Evolutionary conservation across 768 basidiomycete genomes (phyloP).

Genomic region (Termitomyces eurrhizus): DNA sequence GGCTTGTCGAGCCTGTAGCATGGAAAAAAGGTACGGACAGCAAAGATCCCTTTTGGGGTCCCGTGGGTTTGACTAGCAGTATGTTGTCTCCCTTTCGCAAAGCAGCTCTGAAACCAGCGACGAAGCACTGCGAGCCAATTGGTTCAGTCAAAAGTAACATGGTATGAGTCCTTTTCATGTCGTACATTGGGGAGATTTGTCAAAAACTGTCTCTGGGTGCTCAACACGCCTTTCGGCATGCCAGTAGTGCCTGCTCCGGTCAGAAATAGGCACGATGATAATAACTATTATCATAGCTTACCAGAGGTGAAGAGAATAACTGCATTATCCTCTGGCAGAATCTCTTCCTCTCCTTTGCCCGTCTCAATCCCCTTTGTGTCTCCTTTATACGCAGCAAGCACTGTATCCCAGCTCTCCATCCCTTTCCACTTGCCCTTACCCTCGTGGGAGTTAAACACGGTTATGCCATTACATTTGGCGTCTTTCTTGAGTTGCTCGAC

Average conservation of each 20-base stretch:
- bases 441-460: conserved; percentile 33
- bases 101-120: conserved; percentile 28
- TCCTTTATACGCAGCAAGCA: conserved; percentile 29
- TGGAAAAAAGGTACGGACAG: conserved; percentile 60
- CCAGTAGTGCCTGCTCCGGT: conserved; percentile 27
- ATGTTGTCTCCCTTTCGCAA: conserved; percentile 37
- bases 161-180: background rate
- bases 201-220: conserved; percentile 46
- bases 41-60: conserved; percentile 38
- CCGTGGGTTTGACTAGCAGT: conserved; percentile 24
- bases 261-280: background rate
- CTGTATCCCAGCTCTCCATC: conserved; percentile 35
- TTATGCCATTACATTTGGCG: conserved; percentile 29
- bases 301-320: conserved; percentile 54
- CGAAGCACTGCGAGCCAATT: conserved; percentile 24
- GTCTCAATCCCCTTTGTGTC: conserved; percentile 24
- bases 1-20: conserved; percentile 38
- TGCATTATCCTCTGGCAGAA: conserved; percentile 44
- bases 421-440: conserved; percentile 39
- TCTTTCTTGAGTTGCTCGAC: conserved; percentile 24
- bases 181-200: conserved; percentile 45
- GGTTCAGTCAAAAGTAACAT: background rate
- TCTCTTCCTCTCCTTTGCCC: conserved; percentile 26
- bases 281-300: conserved; percentile 8
- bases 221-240: conserved; percentile 44